Conservation (phyloP, 306 rosid species). For the Begonia loranthoides region DNA sequence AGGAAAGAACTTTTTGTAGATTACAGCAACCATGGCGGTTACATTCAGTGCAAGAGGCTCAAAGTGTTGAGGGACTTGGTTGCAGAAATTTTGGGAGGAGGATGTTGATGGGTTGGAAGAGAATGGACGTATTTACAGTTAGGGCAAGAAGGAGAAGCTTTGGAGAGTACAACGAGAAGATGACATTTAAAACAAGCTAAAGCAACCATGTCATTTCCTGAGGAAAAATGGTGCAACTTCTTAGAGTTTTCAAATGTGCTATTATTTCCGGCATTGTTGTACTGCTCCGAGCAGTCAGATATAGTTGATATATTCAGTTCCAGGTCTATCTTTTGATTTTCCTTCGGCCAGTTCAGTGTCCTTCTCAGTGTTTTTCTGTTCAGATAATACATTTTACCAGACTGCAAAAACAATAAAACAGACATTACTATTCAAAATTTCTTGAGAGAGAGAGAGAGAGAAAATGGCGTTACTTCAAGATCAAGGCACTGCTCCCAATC, state of each 20-base stretch:
- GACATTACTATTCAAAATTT: neutral
- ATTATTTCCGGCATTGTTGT: neutral
- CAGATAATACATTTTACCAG: conserved; percentile 28
- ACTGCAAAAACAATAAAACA: conserved; percentile 10
- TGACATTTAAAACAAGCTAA: conserved; percentile 39
- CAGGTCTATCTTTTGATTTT: conserved; percentile 18
- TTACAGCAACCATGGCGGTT: too few species aligned
- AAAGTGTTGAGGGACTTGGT: conserved; percentile 4
- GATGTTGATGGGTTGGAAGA: conserved; percentile 8
- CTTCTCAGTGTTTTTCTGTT: conserved; percentile 32
- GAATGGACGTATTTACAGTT: conserved; percentile 36
- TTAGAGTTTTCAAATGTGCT: neutral
- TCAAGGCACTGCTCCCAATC: conserved; percentile 52
- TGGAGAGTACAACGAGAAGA: conserved; percentile 32
- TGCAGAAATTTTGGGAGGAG: neutral
- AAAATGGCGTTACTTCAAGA: conserved; percentile 18
- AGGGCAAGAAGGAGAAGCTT: conserved; percentile 34
- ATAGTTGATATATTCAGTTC: conserved; percentile 28
- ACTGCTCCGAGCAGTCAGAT: conserved; percentile 3
- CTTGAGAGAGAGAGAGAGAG: conserved; percentile 1
- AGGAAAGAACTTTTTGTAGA: too few species aligned
- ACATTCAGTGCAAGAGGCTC: conserved; percentile 7
- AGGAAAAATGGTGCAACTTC: conserved; percentile 3
- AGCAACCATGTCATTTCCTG: conserved; percentile 24
- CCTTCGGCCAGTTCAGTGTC: conserved; percentile 29